These are phyloP conservation scores for Liquidambar formosana DNA, from an alignment of 164 flowering plant species.

Conservation along the genomic window DNA sequence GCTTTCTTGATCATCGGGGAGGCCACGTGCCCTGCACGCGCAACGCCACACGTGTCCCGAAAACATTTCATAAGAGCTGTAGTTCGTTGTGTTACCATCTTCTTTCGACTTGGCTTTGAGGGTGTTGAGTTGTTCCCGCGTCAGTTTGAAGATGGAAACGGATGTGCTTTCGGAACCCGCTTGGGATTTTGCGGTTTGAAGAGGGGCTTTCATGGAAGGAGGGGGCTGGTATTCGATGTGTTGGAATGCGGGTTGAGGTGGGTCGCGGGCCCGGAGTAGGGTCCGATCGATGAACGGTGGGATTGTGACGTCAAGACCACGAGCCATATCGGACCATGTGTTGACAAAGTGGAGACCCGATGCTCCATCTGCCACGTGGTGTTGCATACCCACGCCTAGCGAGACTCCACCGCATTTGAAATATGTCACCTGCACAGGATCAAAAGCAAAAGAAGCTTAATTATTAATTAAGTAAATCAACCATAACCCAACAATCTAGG, in stretches of 20 bases:
- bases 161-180: constrained; percentile 19
- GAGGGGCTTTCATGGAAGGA: constrained; percentile 34
- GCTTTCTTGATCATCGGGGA: constrained; percentile 46
- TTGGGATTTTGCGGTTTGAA: background rate
- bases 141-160: constrained; percentile 50
- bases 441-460: background rate
- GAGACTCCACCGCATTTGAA: constrained; percentile 78
- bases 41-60: constrained; percentile 72
- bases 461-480: no score
- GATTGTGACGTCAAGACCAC: constrained; percentile 47
- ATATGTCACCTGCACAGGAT: constrained; percentile 44
- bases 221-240: constrained; percentile 70
- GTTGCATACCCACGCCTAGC: constrained; percentile 74
- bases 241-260: constrained; percentile 55
- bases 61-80: constrained; percentile 67
- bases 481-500: no score
- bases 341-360: constrained; percentile 71
- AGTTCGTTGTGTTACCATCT: constrained; percentile 34
- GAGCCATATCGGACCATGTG: constrained; percentile 68
- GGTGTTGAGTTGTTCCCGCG: constrained; percentile 42
- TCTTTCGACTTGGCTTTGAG: constrained; percentile 56
- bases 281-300: constrained; percentile 69
- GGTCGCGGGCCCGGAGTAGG: constrained; percentile 61
- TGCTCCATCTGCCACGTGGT: constrained; percentile 67
- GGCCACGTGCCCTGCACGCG: constrained; percentile 56